Base-by-base conservation (phyloP, 1,284 basidiomycete species). In the Cutaneotrichosporon daszewskae region DNA sequence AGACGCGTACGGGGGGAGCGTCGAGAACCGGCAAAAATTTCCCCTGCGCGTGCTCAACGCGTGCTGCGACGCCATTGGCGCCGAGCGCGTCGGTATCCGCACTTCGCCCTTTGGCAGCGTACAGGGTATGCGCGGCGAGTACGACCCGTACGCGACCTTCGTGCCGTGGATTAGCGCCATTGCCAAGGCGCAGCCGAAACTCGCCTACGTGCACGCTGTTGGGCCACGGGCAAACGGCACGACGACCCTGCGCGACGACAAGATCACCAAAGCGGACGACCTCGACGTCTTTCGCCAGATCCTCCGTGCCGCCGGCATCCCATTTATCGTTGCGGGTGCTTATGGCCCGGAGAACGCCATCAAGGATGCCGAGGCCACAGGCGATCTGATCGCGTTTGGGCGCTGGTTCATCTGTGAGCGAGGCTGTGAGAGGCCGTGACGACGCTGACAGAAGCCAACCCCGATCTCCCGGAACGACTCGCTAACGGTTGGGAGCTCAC, bases 151-250 rank as follows among this genome's bases (percentile, higher is more conserved):
- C n/a, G 53, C 47, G 29, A 65, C 65, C 1, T 74, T 72, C 53
- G 35, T 45, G 16, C 59, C 58, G 34, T 49, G 62, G 39, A 43
- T 53, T 34, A 35, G 54, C 22, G 37, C 49, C 23, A 54, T 72
- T 28, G 47, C 74, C 40, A 63, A 74, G 33, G 54, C 62, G 2
- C 71, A 75, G 55, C 76, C 79, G 16, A 55, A 72, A 9, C 64
- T 82, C 8, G 79, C 78, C 1, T 83, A 80, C 56, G 46, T 82
- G 14, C 82, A 84, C 57, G 64, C 76, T 29, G 64, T 79, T 22
- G 80, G 82, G 55, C 69, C 76, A 2, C 66, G 74, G 23, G 54
- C 47, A 6, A 40, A 47, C 29, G 54, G 61, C 20, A 40, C 46
- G 16, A 51, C 14, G 11, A 44, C 43, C 44, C 14, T 56, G 26